Conservation (phyloP, 805 yeast genomes). For the Kregervanrija delftensis region DNA sequence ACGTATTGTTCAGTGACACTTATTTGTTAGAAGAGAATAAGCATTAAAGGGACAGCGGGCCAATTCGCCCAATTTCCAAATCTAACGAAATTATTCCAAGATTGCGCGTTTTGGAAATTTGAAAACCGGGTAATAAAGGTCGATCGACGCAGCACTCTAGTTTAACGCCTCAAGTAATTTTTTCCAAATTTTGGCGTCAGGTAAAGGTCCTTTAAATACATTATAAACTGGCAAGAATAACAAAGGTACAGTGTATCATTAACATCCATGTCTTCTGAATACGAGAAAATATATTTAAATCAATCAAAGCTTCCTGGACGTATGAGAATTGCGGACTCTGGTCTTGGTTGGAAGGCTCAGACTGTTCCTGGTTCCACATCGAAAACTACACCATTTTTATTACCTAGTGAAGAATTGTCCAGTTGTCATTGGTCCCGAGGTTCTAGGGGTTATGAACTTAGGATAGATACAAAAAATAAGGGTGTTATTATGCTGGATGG, state of each 20-base stretch:
- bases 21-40: background rate
- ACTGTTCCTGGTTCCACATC: conserved; percentile 37
- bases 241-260: no score
- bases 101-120: no score
- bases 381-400: conserved; percentile 66
- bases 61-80: background rate
- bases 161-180: background rate
- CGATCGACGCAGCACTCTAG: background rate
- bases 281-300: conserved; percentile 84
- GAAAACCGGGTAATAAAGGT: no score
- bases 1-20: background rate
- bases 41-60: background rate
- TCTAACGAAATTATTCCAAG: no score
- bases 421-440: conserved; percentile 90
- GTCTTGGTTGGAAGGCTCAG: conserved; percentile 85
- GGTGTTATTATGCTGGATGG: conserved; percentile 90
- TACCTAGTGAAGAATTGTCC: conserved; percentile 80
- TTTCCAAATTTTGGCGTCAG: no score
- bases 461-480: conserved; percentile 81
- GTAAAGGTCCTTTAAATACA: no score
- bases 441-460: conserved; percentile 81
- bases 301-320: conserved; percentile 81
- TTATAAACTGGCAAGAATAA: no score
- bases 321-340: conserved; percentile 93
- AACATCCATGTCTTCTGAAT: conserved; percentile 43